These are phyloP conservation scores for Pyrenopolyporus hunteri DNA, from an alignment of 495 filamentous ascomycete species.

Conservation along the genomic window DNA sequence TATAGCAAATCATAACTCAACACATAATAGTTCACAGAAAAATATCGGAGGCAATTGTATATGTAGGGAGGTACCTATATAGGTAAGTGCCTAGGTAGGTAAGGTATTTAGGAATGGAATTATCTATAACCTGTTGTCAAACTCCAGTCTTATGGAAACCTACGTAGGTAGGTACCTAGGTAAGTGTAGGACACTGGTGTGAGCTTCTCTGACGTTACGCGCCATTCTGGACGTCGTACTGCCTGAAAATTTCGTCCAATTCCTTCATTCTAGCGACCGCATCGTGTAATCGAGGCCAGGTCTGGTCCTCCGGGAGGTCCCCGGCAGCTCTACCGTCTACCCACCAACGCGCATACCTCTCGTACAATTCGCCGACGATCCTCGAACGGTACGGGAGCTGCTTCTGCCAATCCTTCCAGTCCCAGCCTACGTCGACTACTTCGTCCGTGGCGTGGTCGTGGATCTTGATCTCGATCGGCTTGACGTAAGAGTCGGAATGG, in stretches of 20 bases:
- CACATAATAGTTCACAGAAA: too few species aligned
- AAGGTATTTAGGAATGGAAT: too few species aligned
- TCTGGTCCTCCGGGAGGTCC: constrained; percentile 29
- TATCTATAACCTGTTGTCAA: too few species aligned
- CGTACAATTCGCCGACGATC: constrained; percentile 58
- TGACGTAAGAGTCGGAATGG: constrained; percentile 43
- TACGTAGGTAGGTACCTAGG: too few species aligned
- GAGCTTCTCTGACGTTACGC: too few species aligned
- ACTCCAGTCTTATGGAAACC: too few species aligned
- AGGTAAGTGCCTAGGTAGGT: too few species aligned
- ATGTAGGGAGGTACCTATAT: too few species aligned
- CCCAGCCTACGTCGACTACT: constrained; percentile 51
- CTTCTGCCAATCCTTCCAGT: constrained; percentile 50
- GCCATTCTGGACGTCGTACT: constrained; percentile 45
- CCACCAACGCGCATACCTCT: constrained; percentile 49
- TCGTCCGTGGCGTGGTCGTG: constrained; percentile 50
- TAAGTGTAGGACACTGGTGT: too few species aligned
- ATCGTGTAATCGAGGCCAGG: constrained; percentile 34
- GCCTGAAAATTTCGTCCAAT: constrained; percentile 51
- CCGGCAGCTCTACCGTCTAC: constrained; percentile 13
- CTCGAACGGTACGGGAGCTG: constrained; percentile 45
- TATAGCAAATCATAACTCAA: too few species aligned
- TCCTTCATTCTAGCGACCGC: constrained; percentile 31
- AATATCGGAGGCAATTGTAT: too few species aligned
- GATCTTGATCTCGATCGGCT: constrained; percentile 50